Percentiles rank a stretch among this genome's conserved stretches.
Conservation (phyloP, 2,329 filamentous ascomycete species). For the Fusarium sp. region DNA sequence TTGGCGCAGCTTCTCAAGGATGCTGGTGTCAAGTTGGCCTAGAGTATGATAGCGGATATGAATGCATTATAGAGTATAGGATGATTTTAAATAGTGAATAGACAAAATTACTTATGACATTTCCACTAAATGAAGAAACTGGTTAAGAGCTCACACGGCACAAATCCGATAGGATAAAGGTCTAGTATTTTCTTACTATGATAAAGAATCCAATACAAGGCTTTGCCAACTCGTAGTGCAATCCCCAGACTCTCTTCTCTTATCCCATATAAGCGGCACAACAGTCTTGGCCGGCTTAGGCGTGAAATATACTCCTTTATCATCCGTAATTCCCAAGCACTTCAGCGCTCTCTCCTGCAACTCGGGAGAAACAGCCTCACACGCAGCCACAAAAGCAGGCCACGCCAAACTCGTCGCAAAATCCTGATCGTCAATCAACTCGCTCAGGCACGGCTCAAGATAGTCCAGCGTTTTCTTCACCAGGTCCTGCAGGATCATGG, state of each 20-base stretch:
- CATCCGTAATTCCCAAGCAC: conserved; percentile 48
- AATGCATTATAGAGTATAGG: background rate
- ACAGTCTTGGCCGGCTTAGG: conserved; percentile 48
- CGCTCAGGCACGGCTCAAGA: conserved; percentile 53
- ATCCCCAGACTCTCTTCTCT: conserved; percentile 47
- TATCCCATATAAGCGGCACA: conserved; percentile 50
- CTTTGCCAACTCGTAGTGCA: conserved; percentile 52
- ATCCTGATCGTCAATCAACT: conserved; percentile 53
- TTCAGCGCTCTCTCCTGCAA: conserved; percentile 50
- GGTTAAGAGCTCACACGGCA: too few relatives aligned
- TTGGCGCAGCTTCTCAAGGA: conserved; percentile 54
- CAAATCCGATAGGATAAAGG: too few relatives aligned
- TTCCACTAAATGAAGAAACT: too few relatives aligned
- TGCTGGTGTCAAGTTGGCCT: conserved; percentile 54
- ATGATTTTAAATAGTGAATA: conserved; percentile 21
- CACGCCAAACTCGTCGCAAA: conserved; percentile 57
- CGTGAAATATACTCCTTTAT: conserved; percentile 49
- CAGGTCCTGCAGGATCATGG: conserved; percentile 56
- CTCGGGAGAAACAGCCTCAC: conserved; percentile 55
- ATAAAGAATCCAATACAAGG: conserved; percentile 29
- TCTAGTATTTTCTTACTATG: background rate
- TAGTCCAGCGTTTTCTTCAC: conserved; percentile 55
- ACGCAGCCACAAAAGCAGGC: conserved; percentile 60
- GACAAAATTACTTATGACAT: background rate
- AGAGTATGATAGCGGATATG: background rate